Conservation (phyloP, 1,284 basidiomycete species). For the Boletus mariae region DNA sequence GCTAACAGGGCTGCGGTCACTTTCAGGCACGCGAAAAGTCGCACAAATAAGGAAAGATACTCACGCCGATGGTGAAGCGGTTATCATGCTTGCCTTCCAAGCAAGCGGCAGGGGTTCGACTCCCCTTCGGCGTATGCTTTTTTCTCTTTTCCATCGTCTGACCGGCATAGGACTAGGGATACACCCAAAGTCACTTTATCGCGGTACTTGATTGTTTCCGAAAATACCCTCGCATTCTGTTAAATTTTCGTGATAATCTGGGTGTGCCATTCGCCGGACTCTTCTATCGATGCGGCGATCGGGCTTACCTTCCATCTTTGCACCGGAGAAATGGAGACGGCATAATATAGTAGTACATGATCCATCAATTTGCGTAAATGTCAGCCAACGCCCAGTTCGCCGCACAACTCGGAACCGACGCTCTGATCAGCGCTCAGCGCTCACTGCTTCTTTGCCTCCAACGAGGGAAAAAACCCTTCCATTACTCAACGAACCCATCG, state of each 20-base stretch:
- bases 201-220: neutral
- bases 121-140: conserved; percentile 59
- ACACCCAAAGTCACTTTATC: too few species aligned
- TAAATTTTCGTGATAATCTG: too few species aligned
- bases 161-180: too few species aligned
- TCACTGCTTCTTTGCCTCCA: too few species aligned
- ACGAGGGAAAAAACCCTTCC: neutral
- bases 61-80: conserved; percentile 73
- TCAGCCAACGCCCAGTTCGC: neutral
- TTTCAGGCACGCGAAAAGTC: neutral
- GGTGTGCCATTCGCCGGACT: too few species aligned
- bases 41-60: neutral
- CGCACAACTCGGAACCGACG: neutral
- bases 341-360: too few species aligned
- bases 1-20: neutral
- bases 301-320: neutral
- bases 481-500: neutral
- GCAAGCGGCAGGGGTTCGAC: conserved; percentile 82
- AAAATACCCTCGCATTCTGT: too few species aligned
- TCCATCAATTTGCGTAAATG: neutral
- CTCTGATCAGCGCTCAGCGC: too few species aligned
- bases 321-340: too few species aligned
- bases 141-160: too few species aligned
- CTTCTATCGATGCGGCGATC: too few species aligned
- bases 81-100: conserved; percentile 86